Base-by-base conservation (phyloP, 352 stramenopile genomes). In the Pythium vanterpoolii region DNA sequence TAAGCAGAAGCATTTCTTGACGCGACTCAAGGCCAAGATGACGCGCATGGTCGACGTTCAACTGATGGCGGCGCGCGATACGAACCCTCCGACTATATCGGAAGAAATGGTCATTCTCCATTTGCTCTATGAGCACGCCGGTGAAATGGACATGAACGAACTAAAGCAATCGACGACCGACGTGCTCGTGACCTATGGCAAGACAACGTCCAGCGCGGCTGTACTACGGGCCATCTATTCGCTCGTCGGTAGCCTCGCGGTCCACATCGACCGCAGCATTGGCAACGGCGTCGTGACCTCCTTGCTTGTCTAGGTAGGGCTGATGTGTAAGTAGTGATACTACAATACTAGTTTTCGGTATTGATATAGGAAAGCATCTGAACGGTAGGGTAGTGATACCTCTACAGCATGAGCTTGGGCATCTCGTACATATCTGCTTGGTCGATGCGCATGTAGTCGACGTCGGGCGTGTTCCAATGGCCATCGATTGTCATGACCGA, bases 261-360 rank as follows among this genome's bases (percentile, higher is more conserved):
- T 90, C 60, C 80, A 88, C 56, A 86, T 88, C 52, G 80, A 90
- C 56, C 70, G 80, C 10, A 86, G 76, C 3, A 82, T 77, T 46
- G 75, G 76, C 27, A 81, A 83, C 40, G 80, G 80, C 1, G 69
- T 90, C 23, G 77, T 88, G 26, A 90, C 80, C 5, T 86, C 71
- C 8, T 54, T 90, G 18, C 63, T 90, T 27, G 69, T 90, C 9
- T 90, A 53, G 31, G 6, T n/a, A n/a, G n/a, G n/a, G n/a, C n/a
- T n/a, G n/a, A n/a, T 6, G 31, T 36, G 31, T 6, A 36, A 36
- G 6, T 36, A 36, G 6, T 36, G 11, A 6, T 36, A 36, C 31
- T 36, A 36, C 31, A 36, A 11, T 6, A 36, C 31, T 6, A 36
- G 6, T 11, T 36, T 36, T n/a, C n/a, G n/a, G n/a, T n/a, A n/a